Conservation (phyloP, 148 eudicot species). For the Bassia scoparia region DNA sequence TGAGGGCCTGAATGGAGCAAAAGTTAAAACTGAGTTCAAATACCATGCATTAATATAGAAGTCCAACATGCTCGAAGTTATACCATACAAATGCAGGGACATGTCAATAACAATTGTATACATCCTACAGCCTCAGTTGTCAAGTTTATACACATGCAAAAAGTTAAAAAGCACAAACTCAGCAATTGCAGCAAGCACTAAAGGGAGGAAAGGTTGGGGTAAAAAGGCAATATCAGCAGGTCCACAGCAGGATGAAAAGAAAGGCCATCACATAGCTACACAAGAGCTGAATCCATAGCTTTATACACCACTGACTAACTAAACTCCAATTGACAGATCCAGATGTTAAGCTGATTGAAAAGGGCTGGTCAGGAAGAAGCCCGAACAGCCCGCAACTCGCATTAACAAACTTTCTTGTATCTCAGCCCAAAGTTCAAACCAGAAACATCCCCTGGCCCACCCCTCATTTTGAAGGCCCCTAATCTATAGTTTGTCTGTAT, state of each 20-base stretch:
- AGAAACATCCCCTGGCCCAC: too few species aligned
- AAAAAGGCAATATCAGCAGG: background rate
- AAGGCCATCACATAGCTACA: background rate
- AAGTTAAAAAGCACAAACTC: background rate
- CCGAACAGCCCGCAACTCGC: too few species aligned
- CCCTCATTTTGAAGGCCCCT: too few species aligned
- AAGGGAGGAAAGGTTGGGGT: background rate
- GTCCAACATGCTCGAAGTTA: background rate
- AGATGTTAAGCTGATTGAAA: too few species aligned
- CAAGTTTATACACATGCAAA: background rate
- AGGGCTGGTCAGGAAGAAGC: too few species aligned
- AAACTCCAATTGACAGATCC: background rate
- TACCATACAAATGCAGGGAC: background rate
- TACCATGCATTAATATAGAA: background rate
- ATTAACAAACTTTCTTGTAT: too few species aligned
- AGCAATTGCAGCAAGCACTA: background rate
- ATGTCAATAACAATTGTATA: background rate
- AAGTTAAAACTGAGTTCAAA: constrained; percentile 3
- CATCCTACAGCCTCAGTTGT: background rate
- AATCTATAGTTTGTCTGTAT: too few species aligned
- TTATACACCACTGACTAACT: background rate
- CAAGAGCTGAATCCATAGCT: background rate
- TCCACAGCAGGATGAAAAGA: background rate
- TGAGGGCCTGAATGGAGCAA: constrained; percentile 63
- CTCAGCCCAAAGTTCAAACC: too few species aligned